phyloP scores from a whole-genome alignment of 352 stramenopile species.

The Stephanocyclus meneghinianus region DNA sequence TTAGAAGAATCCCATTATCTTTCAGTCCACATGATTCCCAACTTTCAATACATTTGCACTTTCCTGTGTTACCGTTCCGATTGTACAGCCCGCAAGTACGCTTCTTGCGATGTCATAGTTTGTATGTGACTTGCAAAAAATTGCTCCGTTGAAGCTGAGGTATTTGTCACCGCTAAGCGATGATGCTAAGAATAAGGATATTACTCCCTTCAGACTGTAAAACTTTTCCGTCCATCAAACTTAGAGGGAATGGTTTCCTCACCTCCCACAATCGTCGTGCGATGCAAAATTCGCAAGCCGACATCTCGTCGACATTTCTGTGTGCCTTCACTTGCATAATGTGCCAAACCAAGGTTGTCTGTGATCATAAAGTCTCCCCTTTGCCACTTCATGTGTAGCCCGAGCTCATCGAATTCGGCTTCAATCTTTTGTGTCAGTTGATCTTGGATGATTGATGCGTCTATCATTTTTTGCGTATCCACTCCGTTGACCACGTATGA shows the following conservation, averaged over 20 bases:
- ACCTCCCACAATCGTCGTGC: conserved; percentile 6
- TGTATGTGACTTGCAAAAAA: too few species aligned
- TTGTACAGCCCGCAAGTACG: too few species aligned
- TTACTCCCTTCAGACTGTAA: background rate
- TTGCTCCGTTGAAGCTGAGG: too few species aligned
- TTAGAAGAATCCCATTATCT: too few species aligned
- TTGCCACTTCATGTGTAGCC: conserved; percentile 10
- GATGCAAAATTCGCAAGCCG: conserved; percentile 16
- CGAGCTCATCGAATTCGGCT: background rate
- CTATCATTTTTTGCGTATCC: background rate
- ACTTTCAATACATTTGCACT: too few species aligned
- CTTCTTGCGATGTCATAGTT: too few species aligned
- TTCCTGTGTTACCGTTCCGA: too few species aligned
- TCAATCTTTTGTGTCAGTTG: conserved; percentile 12
- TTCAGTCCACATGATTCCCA: too few species aligned
- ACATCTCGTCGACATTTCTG: background rate
- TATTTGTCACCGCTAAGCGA: too few species aligned
- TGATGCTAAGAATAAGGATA: too few species aligned
- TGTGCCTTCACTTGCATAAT: conserved; percentile 14
- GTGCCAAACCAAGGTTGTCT: conserved; percentile 17
- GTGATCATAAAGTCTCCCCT: conserved; percentile 14
- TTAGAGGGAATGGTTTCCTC: conserved; percentile 9
- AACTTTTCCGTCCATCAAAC: conserved; percentile 13
- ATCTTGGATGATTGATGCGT: conserved; percentile 2
- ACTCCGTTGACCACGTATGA: background rate